A percentile compares a stretch with the other conserved stretches of the same genome.
Evolutionary conservation across 202 grass and related monocot species (phyloP).

Genomic region (Brachypodium distachyon): DNA sequence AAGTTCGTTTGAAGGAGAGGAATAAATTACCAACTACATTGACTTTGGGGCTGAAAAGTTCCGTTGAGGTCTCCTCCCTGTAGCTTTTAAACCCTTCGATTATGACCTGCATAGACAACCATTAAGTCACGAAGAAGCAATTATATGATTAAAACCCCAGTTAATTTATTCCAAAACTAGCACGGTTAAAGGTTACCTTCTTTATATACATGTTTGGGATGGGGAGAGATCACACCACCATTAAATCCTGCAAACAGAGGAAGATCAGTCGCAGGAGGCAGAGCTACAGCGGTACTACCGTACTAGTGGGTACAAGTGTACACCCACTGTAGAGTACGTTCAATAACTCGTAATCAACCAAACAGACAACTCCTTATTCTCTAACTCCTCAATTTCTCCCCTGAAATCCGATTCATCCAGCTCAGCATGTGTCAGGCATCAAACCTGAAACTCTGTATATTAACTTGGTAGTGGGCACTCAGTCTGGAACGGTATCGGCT

Average conservation of each 20-base stretch:
- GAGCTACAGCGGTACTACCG: no score
- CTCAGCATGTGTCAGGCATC: no score
- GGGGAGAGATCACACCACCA: constrained; percentile 17
- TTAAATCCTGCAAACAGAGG: constrained; percentile 13
- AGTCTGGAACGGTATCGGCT: no score
- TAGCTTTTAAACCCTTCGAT: constrained; percentile 99
- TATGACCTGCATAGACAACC: constrained; percentile 51
- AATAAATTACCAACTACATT: constrained; percentile 80
- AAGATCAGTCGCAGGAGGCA: not conserved
- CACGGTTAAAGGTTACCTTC: constrained; percentile 52
- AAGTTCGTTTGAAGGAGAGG: not conserved
- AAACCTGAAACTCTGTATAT: no score
- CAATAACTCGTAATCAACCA: no score
- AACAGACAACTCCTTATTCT: no score
- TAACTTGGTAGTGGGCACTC: no score
- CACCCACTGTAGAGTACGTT: no score
- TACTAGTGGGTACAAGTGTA: no score
- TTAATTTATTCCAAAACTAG: not conserved
- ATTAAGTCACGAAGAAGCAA: not conserved
- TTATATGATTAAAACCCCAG: not conserved
- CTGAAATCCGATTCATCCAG: no score
- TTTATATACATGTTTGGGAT: constrained; percentile 66
- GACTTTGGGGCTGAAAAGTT: constrained; percentile 93
- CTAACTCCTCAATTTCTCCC: no score
- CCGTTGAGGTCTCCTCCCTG: constrained; percentile 85